These are phyloP conservation scores for Coemansia sp. DNA, from an alignment of 192 early-diverging fungal species.

Conservation along the genomic window DNA sequence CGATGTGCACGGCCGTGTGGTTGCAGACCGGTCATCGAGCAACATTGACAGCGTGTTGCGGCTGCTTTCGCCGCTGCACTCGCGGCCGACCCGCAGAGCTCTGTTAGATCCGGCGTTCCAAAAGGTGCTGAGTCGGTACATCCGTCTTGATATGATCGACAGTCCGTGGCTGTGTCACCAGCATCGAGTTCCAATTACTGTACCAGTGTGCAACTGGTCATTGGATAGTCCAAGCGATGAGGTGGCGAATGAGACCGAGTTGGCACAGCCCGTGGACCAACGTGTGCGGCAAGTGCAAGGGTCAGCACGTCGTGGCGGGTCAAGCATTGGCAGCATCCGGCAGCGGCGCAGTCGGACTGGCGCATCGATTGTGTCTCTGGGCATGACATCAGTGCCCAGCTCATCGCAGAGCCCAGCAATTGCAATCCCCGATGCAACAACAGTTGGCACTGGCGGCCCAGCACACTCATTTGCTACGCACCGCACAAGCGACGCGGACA, in stretches of 20 bases:
- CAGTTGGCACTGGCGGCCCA: neutral
- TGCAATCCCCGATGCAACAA: slow-evolving; percentile 4
- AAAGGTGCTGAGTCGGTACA: slow-evolving; percentile 36
- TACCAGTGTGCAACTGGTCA: slow-evolving; percentile 28
- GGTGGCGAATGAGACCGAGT: slow-evolving; percentile 1
- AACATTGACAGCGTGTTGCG: slow-evolving; percentile 40
- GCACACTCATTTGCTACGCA: neutral
- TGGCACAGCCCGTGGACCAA: neutral
- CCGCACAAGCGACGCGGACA: neutral
- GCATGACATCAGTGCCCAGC: neutral
- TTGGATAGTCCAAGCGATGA: slow-evolving; percentile 1
- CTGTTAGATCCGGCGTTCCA: slow-evolving; percentile 53
- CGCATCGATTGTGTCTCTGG: slow-evolving; percentile 17
- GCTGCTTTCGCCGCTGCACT: slow-evolving; percentile 32
- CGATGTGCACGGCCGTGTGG: slow-evolving; percentile 29
- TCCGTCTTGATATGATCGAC: slow-evolving; percentile 34
- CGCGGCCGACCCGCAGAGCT: slow-evolving; percentile 12
- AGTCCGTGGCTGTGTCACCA: slow-evolving; percentile 42
- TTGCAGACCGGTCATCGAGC: slow-evolving; percentile 28
- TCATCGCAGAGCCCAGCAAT: slow-evolving; percentile 5
- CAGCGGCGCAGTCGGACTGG: slow-evolving; percentile 25
- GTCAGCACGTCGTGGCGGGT: neutral
- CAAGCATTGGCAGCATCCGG: slow-evolving; percentile 12
- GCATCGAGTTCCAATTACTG: slow-evolving; percentile 17
- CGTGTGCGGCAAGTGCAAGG: slow-evolving; percentile 5